Base-by-base conservation (phyloP, 1,284 basidiomycete genomes). In the Mycosarcoma maydis region DNA sequence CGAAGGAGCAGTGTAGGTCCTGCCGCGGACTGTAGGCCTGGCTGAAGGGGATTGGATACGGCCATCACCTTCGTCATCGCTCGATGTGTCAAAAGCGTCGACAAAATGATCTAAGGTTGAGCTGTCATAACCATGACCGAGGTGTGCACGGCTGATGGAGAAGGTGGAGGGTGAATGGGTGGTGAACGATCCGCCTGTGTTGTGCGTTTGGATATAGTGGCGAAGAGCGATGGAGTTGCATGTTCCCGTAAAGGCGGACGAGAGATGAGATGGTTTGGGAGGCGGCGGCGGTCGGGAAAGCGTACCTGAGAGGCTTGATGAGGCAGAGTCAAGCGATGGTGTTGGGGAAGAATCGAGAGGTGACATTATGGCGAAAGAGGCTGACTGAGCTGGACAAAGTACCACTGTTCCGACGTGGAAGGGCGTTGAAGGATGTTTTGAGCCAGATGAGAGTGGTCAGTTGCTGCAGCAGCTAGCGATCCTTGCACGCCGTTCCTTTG, bases 171-270 rank as follows among this genome's bases (percentile, higher is more conserved):
- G 51, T 1, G 47, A 51, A 19, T 54, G 54, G 0, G 53, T 50
- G 27, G 62, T 55, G 40, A 67, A 59, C 10, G 69, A 70, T 10
- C 59, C 65, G 27, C 62, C 60, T 7, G 72, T 75, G 17, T 48
- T 61, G 22, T 76, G 73, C 2, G 58, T 57, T 7, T 68, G 67
- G 16, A 76, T 74, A 23, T 74, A 76, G 30, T 65, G 53, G 8
- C 58, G 60, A 3, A 76, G 54, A n/a, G 73, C 64, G n/a, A 65
- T 72, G 17, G 72, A 76, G 34, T 71, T 67, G 57, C 73, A 70
- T 10, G 73, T 76, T 32, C 73, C 73, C 8, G 73, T 76, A 37
- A 69, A 57, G 4, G 73, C 62, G 6, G 61, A 66, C 0, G 72
- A 72, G 32, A 76, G 67, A 51, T 76, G 72, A 16, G 55, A 65